A percentile compares a stretch with the other conserved stretches of the same genome.
Evolutionary conservation across 129 eudicot genomes (phyloP).

Genomic region (Flaveria brownii): DNA sequence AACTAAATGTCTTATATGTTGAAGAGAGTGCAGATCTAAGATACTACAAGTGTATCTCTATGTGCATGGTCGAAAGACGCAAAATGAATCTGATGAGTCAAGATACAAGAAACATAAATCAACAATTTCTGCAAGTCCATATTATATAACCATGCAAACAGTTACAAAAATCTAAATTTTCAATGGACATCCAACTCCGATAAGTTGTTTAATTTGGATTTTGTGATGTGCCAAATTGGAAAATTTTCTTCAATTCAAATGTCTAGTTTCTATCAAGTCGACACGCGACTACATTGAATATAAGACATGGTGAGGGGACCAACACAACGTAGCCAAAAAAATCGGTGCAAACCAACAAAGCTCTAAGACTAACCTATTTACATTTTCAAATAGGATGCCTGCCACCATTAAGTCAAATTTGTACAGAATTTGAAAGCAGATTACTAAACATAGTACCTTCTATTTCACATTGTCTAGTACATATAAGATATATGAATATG

Average conservation of each 20-base stretch:
- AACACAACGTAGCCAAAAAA: neutral
- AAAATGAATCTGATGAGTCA: neutral
- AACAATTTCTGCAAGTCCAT: constrained; percentile 4
- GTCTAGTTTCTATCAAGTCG: constrained; percentile 3
- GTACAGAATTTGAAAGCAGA: neutral
- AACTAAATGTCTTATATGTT: neutral
- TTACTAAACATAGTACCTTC: neutral
- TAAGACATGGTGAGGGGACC: constrained; percentile 25
- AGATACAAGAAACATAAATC: neutral
- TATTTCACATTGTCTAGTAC: neutral
- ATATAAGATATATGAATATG: no score
- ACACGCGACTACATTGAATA: constrained; percentile 22
- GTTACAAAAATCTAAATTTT: neutral
- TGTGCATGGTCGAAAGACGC: neutral
- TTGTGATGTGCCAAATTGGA: neutral
- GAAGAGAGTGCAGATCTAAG: neutral
- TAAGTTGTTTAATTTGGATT: constrained; percentile 20
- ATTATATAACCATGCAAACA: neutral
- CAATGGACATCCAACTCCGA: constrained; percentile 4
- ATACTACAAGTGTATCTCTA: neutral
- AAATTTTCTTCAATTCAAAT: neutral
- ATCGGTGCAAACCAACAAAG: neutral
- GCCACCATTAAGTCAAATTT: constrained; percentile 24
- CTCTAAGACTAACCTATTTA: neutral
- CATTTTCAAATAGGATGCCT: neutral